A percentile compares a stretch with the other conserved stretches of the same genome.
phyloP scores from a whole-genome alignment of 2,329 filamentous ascomycete genomes.

The Macrophomina pseudophaseolina region DNA sequence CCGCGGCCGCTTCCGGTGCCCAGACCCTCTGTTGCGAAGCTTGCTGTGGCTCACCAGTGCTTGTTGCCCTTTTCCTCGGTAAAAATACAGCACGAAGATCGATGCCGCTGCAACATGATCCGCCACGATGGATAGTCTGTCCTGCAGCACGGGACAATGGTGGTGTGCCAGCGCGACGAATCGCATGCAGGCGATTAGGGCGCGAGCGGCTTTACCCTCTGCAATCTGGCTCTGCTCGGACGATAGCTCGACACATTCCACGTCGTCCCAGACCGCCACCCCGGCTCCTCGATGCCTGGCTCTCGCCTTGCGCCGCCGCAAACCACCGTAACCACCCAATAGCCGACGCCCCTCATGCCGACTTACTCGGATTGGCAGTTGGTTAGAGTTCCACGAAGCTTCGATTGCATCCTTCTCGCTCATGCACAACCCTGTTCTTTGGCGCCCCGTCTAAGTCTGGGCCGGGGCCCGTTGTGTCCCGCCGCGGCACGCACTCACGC shows the following conservation, averaged over 20 bases:
- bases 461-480: neutral
- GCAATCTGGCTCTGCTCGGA: neutral
- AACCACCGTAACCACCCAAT: neutral
- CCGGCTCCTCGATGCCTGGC: neutral
- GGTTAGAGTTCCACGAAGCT: conserved; percentile 22
- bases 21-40: neutral
- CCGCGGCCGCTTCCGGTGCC: neutral
- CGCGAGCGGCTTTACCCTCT: neutral
- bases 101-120: neutral
- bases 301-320: neutral
- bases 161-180: neutral
- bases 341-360: neutral
- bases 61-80: neutral
- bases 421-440: neutral
- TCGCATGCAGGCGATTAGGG: neutral
- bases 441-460: neutral
- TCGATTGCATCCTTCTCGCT: conserved; percentile 19
- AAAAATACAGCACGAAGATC: neutral
- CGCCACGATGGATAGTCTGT: neutral
- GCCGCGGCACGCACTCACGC: neutral
- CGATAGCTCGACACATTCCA: neutral
- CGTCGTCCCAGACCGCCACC: conserved; percentile 1
- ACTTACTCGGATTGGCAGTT: conserved; percentile 27
- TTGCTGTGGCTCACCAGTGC: neutral
- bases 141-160: neutral